A percentile compares a stretch with the other conserved stretches of the same genome.
Evolutionary conservation across 805 yeast genomes (phyloP).

Genomic region (Jamesozyma spencerorum): DNA sequence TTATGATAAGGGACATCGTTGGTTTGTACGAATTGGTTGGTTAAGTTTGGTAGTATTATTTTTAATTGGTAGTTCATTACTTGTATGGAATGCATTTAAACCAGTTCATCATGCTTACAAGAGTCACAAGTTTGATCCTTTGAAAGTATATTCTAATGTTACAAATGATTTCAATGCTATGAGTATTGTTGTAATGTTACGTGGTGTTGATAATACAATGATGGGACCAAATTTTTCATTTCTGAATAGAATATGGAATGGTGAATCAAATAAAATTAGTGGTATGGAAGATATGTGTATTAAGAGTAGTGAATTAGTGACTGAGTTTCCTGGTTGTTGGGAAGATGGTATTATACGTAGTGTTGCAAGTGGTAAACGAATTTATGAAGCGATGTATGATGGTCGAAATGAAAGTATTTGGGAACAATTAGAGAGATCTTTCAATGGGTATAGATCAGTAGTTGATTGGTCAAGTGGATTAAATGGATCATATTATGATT

Average conservation of each 20-base stretch:
- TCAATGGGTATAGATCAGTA: background rate
- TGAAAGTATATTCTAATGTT: constrained; percentile 38
- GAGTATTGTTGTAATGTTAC: constrained; percentile 51
- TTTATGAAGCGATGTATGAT: background rate
- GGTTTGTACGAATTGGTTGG: background rate
- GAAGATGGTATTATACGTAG: constrained; percentile 1
- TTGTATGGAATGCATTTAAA: background rate
- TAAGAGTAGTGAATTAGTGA: too few relatives aligned
- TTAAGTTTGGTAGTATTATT: background rate
- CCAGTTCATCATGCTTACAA: background rate
- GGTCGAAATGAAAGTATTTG: background rate
- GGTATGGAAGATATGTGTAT: too few relatives aligned
- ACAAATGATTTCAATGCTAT: constrained; percentile 68
- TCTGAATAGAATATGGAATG: too few relatives aligned
- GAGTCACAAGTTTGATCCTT: constrained; percentile 13
- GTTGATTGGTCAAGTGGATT: constrained; percentile 1
- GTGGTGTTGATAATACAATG: too few relatives aligned
- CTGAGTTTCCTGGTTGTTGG: background rate
- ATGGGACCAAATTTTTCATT: too few relatives aligned
- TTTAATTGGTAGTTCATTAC: background rate
- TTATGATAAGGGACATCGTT: background rate
- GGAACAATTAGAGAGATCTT: background rate
- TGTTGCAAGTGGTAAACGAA: background rate
- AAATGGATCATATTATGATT: background rate
- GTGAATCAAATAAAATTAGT: too few relatives aligned